A percentile compares a stretch with the other conserved stretches of the same genome.
These are phyloP conservation scores for Aureobasidium sp. DNA, from an alignment of 2,329 filamentous ascomycete genomes.

Conservation along the genomic window DNA sequence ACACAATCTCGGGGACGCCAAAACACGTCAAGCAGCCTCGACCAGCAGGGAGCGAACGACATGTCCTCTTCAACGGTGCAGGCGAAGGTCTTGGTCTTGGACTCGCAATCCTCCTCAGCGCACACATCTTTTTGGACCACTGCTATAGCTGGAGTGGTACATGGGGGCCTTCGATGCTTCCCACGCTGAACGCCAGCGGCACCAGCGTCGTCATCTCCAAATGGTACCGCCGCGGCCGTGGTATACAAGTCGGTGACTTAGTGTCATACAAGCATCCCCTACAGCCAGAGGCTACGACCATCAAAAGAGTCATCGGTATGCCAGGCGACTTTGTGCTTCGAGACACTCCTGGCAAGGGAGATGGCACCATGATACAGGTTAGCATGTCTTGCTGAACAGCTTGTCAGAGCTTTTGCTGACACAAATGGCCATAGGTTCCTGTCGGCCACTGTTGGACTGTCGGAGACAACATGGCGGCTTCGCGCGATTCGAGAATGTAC, in stretches of 20 bases:
- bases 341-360: conserved; percentile 46
- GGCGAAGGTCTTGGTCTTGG: background rate
- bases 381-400: background rate
- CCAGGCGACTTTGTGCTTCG: conserved; percentile 61
- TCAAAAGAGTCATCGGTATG: conserved; percentile 63
- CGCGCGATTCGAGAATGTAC: conserved; percentile 76
- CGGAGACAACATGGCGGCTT: conserved; percentile 79
- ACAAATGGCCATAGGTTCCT: conserved; percentile 56
- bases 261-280: conserved; percentile 70
- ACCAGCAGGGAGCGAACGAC: background rate
- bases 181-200: conserved; percentile 61
- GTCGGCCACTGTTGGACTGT: conserved; percentile 85
- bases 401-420: background rate
- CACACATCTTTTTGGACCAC: conserved; percentile 40
- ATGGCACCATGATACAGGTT: conserved; percentile 56
- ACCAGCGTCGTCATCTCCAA: conserved; percentile 63
- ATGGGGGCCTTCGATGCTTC: conserved; percentile 78
- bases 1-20: background rate
- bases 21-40: background rate
- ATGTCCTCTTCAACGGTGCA: background rate
- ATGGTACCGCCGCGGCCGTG: conserved; percentile 58
- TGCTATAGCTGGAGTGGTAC: conserved; percentile 51
- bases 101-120: conserved; percentile 12
- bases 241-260: conserved; percentile 68
- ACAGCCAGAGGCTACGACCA: conserved; percentile 41